These are phyloP conservation scores for Lactuca sativa DNA, from an alignment of 129 eudicot genomes.

Conservation along the genomic window DNA sequence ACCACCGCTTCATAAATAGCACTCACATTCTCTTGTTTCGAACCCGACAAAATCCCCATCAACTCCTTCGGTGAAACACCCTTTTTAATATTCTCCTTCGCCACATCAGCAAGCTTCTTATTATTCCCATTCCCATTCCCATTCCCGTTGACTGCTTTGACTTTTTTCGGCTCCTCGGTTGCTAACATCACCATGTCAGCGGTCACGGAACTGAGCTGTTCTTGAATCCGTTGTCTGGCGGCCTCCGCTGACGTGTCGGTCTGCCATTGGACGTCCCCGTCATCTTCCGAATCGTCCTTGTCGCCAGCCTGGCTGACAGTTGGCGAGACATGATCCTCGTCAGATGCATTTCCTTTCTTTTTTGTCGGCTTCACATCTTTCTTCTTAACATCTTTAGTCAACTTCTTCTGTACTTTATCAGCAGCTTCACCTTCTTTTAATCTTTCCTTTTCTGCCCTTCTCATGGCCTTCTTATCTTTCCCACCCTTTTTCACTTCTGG, in stretches of 20 bases:
- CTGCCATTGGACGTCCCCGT: slow-evolving; percentile 65
- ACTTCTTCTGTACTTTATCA: slow-evolving; percentile 70
- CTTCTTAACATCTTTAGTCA: slow-evolving; percentile 64
- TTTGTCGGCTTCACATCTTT: slow-evolving; percentile 40
- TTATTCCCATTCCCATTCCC: neutral
- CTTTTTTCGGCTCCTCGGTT: slow-evolving; percentile 51
- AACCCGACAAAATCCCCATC: slow-evolving; percentile 41
- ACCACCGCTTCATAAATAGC: slow-evolving; percentile 67
- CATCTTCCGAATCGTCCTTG: slow-evolving; percentile 47
- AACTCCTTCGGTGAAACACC: slow-evolving; percentile 45
- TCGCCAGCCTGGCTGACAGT: slow-evolving; percentile 51
- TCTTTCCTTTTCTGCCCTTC: slow-evolving; percentile 77
- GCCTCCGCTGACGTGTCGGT: slow-evolving; percentile 80
- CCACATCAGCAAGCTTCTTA: slow-evolving; percentile 38
- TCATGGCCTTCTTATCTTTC: slow-evolving; percentile 73
- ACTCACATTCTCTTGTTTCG: slow-evolving; percentile 40
- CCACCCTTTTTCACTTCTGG: slow-evolving; percentile 66
- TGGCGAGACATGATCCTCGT: slow-evolving; percentile 66
- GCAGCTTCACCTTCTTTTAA: slow-evolving; percentile 81
- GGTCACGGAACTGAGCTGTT: slow-evolving; percentile 71
- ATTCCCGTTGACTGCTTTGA: slow-evolving; percentile 16
- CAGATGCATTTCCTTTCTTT: slow-evolving; percentile 58
- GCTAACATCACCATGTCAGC: slow-evolving; percentile 79
- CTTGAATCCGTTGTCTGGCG: slow-evolving; percentile 60
- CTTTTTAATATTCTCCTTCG: slow-evolving; percentile 43